A percentile compares a stretch with the other conserved stretches of the same genome.
These are phyloP conservation scores for Pulveroboletus sp. DNA, from an alignment of 768 basidiomycete genomes.

Conservation along the genomic window DNA sequence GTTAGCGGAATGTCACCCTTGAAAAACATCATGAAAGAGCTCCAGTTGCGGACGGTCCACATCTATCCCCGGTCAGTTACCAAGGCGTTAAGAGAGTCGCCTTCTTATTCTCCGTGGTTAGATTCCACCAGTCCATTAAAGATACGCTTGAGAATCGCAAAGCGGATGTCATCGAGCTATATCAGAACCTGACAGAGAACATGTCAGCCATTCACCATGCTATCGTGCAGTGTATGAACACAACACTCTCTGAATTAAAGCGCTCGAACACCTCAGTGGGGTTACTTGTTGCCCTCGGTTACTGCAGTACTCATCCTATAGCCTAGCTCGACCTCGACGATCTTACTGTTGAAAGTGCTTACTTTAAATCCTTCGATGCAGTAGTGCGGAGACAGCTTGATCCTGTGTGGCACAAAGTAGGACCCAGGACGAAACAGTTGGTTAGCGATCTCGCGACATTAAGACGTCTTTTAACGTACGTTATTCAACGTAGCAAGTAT, in stretches of 20 bases:
- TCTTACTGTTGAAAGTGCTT: conserved; percentile 85
- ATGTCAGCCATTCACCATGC: conserved; percentile 93
- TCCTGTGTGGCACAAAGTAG: conserved; percentile 95
- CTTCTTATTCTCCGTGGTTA: conserved; percentile 27
- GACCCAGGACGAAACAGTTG: conserved; percentile 85
- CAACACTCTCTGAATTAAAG: conserved; percentile 84
- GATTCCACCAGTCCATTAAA: conserved; percentile 89
- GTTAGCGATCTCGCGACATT: conserved; percentile 85
- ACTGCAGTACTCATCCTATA: not conserved
- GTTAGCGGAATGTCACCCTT: conserved; percentile 89
- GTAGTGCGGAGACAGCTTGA: conserved; percentile 87
- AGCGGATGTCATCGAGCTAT: conserved; percentile 89
- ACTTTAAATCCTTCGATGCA: conserved; percentile 88
- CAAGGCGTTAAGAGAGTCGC: not conserved
- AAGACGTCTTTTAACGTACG: conserved; percentile 75
- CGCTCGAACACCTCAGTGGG: conserved; percentile 71
- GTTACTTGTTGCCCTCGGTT: not conserved
- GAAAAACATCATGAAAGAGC: conserved; percentile 87
- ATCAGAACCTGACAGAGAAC: conserved; percentile 74
- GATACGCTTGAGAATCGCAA: conserved; percentile 73
- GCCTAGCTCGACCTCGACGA: conserved; percentile 91
- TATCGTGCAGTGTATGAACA: conserved; percentile 91
- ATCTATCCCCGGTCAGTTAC: conserved; percentile 78
- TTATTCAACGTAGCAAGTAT: not conserved
- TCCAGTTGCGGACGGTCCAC: conserved; percentile 83